Conservation (phyloP, 441 rosid genomes). For the Manihot esculenta region DNA sequence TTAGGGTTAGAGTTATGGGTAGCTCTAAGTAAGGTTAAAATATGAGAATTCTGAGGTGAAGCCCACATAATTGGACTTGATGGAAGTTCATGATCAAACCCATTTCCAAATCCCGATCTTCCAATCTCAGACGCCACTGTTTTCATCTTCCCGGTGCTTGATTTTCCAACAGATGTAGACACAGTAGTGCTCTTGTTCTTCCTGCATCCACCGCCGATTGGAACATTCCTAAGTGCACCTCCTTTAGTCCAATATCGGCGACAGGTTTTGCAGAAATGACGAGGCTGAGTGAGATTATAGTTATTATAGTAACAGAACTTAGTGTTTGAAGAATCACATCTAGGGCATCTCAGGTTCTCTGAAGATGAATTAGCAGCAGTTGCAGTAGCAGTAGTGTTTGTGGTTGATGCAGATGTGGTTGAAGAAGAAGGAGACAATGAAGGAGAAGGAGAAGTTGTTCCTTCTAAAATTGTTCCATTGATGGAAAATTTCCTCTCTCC, state of each 20-base stretch:
- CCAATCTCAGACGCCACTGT: constrained; percentile 45
- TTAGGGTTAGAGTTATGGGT: constrained; percentile 41
- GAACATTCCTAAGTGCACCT: constrained; percentile 68
- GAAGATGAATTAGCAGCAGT: constrained; percentile 24
- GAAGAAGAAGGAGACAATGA: constrained; percentile 42
- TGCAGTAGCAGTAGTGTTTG: constrained; percentile 11
- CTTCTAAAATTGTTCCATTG: constrained; percentile 44
- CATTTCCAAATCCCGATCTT: constrained; percentile 39
- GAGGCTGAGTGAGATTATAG: constrained; percentile 82
- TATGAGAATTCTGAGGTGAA: constrained; percentile 52
- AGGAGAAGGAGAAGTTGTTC: constrained; percentile 38
- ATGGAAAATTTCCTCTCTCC: constrained; percentile 50
- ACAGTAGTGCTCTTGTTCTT: constrained; percentile 50
- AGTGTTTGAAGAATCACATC: constrained; percentile 74
- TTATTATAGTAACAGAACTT: constrained; percentile 85
- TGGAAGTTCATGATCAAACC: constrained; percentile 42
- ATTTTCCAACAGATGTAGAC: constrained; percentile 42
- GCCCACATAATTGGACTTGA: constrained; percentile 53
- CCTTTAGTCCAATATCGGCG: constrained; percentile 89
- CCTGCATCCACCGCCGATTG: constrained; percentile 80
- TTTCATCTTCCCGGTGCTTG: constrained; percentile 41
- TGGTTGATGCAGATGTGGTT: constrained; percentile 28
- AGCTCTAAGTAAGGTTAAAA: constrained; percentile 48
- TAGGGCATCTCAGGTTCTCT: constrained; percentile 61
- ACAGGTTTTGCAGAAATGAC: constrained; percentile 83